Conservation (phyloP, 1,284 basidiomycete species). For the Bjerkandera adusta region DNA sequence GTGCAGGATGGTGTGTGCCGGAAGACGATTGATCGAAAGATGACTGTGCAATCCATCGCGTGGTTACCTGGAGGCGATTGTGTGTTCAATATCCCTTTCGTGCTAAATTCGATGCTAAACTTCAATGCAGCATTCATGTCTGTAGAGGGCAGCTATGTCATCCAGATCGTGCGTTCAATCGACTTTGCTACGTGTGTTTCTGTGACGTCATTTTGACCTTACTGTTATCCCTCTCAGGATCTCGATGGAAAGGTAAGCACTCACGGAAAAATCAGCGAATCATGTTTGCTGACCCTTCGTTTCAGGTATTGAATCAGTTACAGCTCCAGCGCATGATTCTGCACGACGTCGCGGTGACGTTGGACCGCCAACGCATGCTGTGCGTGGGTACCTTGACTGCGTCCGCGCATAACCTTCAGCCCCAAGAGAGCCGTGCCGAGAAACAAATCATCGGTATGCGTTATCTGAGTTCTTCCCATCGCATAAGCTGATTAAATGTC, state of each 20-base stretch:
- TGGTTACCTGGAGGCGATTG: conserved; percentile 73
- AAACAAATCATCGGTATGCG: conserved; percentile 70
- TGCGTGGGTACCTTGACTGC: conserved; percentile 67
- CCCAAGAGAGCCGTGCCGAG: conserved; percentile 70
- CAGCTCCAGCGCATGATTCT: conserved; percentile 64
- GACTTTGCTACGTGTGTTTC: neutral
- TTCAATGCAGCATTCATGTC: conserved; percentile 48
- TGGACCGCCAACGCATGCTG: conserved; percentile 61
- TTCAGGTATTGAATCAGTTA: conserved; percentile 56
- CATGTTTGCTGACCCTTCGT: neutral
- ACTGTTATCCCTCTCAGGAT: conserved; percentile 36
- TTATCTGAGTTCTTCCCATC: neutral
- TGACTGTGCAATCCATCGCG: conserved; percentile 60
- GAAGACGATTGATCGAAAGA: conserved; percentile 64
- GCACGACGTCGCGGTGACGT: conserved; percentile 71
- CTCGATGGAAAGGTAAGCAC: conserved; percentile 43
- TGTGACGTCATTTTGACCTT: neutral
- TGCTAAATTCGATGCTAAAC: neutral
- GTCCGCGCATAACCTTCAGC: conserved; percentile 60
- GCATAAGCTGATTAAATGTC: neutral
- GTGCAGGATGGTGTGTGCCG: conserved; percentile 67
- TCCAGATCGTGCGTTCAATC: conserved; percentile 39
- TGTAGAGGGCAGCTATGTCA: conserved; percentile 50
- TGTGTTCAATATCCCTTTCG: conserved; percentile 24
- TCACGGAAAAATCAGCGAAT: neutral